These are phyloP conservation scores for Linnemannia schmuckeri DNA, from an alignment of 192 early-diverging fungal species.

Conservation along the genomic window DNA sequence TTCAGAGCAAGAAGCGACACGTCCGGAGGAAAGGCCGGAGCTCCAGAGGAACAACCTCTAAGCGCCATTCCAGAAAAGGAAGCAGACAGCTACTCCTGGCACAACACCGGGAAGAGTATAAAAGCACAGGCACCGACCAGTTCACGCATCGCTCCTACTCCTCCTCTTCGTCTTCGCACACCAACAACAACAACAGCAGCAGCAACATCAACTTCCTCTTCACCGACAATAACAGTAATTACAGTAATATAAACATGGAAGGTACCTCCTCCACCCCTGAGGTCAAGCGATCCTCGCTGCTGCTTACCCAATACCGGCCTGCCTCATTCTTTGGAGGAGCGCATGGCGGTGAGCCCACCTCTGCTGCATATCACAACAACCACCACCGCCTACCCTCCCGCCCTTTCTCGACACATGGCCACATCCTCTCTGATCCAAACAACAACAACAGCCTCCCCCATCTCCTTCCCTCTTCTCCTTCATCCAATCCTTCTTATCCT, in stretches of 20 bases:
- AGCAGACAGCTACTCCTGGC: neutral
- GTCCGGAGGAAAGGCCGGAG: slow-evolving; percentile 16
- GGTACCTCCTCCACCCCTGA: neutral
- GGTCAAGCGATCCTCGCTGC: neutral
- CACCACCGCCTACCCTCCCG: neutral
- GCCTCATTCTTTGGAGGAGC: slow-evolving; percentile 3
- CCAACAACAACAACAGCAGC: neutral
- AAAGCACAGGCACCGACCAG: slow-evolving; percentile 19
- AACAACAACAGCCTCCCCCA: neutral
- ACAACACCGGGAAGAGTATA: slow-evolving; percentile 24
- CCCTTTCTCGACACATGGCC: neutral
- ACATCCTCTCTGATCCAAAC: neutral
- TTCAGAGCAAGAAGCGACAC: slow-evolving; percentile 39
- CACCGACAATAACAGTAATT: no score
- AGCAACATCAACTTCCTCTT: no score
- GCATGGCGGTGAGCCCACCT: neutral
- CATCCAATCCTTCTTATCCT: slow-evolving; percentile 17
- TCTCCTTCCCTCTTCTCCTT: slow-evolving; percentile 1
- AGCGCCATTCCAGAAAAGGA: slow-evolving; percentile 6
- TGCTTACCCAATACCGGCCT: slow-evolving; percentile 23
- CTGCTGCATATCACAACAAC: neutral
- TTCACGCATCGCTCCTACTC: slow-evolving; percentile 18
- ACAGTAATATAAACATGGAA: slow-evolving; percentile 6
- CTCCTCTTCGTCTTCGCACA: slow-evolving; percentile 10
- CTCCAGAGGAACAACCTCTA: slow-evolving; percentile 7